These are phyloP conservation scores for Triangularia verruculosa DNA, from an alignment of 2,329 filamentous ascomycete genomes.

Conservation along the genomic window DNA sequence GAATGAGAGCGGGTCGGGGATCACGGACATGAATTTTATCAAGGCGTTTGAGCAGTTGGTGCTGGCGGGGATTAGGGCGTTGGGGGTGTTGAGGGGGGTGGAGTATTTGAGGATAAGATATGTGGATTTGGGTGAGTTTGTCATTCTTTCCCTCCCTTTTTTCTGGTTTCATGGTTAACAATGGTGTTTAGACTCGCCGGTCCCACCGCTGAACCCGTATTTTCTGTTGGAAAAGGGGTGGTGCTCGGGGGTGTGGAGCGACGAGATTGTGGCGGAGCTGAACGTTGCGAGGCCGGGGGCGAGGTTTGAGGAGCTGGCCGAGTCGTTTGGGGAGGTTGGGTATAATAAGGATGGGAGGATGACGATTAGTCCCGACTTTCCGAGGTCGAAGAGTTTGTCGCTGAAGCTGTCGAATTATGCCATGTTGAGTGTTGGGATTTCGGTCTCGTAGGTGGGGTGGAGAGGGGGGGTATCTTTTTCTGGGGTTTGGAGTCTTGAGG, in stretches of 20 bases:
- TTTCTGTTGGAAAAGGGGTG: conserved; percentile 60
- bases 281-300: conserved; percentile 55
- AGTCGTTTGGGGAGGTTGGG: conserved; percentile 60
- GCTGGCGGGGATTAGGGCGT: conserved; percentile 57
- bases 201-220: conserved; percentile 69
- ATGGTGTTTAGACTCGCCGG: conserved; percentile 66
- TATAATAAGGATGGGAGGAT: conserved; percentile 59
- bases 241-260: conserved; percentile 71
- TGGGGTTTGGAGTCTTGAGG: too few relatives aligned
- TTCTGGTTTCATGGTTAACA: not conserved
- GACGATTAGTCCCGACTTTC: conserved; percentile 54
- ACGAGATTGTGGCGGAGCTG: conserved; percentile 61
- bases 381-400: conserved; percentile 51
- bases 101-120: conserved; percentile 69
- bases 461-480: too few relatives aligned
- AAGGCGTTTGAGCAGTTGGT: conserved; percentile 68
- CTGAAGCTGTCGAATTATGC: conserved; percentile 58
- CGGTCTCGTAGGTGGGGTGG: conserved; percentile 30
- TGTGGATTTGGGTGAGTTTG: conserved; percentile 65
- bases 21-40: conserved; percentile 71
- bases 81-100: conserved; percentile 58
- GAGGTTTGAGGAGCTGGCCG: conserved; percentile 59
- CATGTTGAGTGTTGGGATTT: conserved; percentile 43
- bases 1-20: conserved; percentile 65
- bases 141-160: not conserved